These are phyloP conservation scores for Mycosphaerella sp. DNA, from an alignment of 2,329 filamentous ascomycete species.

Conservation along the genomic window DNA sequence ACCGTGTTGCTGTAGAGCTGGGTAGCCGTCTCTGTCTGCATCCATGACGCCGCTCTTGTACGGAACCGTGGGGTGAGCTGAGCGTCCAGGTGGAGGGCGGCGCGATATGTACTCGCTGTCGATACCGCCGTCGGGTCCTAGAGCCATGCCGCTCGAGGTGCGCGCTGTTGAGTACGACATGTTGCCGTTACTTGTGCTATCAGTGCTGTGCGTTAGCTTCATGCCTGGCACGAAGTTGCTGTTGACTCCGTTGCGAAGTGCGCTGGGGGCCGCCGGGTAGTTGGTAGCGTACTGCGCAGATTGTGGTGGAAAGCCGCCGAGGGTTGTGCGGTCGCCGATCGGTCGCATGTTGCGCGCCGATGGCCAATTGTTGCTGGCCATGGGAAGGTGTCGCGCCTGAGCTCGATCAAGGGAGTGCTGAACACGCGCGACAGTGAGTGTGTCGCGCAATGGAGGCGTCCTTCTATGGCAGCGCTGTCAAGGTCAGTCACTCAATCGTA, in stretches of 20 bases:
- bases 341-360: neutral
- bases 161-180: neutral
- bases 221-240: conserved; percentile 4
- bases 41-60: neutral
- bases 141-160: neutral
- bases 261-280: neutral
- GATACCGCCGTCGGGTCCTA: neutral
- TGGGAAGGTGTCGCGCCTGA: neutral
- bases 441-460: neutral
- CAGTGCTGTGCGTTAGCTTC: neutral
- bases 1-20: neutral
- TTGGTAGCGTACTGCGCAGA: neutral
- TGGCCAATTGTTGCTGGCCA: conserved; percentile 1
- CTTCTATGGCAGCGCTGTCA: neutral
- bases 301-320: neutral
- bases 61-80: neutral
- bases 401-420: neutral
- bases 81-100: neutral
- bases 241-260: conserved; percentile 2
- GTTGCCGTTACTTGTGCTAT: neutral
- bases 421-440: neutral
- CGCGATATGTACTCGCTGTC: neutral
- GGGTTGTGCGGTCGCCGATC: neutral
- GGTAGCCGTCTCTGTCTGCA: neutral
- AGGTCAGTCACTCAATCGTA: neutral